A percentile compares a stretch with the other conserved stretches of the same genome.
These are phyloP conservation scores for Aristolochia fimbriata DNA, from an alignment of 164 flowering plant genomes.

Conservation along the genomic window DNA sequence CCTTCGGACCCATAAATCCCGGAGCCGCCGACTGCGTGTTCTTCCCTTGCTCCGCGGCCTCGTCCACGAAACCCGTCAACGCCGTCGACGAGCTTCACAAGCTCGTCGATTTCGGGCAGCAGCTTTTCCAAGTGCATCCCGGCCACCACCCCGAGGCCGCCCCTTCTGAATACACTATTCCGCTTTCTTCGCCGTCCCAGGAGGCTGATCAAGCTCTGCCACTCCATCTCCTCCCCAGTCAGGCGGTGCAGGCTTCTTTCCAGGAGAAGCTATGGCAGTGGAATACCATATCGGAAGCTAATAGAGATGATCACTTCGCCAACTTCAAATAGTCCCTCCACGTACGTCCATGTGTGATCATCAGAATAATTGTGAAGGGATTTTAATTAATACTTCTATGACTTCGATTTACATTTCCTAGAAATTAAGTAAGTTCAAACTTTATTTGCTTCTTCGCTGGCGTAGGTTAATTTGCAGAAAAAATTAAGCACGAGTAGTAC, in stretches of 20 bases:
- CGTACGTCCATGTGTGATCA: neutral
- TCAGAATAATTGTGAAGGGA: no score
- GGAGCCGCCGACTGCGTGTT: constrained; percentile 12
- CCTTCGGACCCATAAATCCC: no score
- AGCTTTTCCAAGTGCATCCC: constrained; percentile 13
- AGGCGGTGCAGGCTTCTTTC: constrained; percentile 16
- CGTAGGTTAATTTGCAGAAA: no score
- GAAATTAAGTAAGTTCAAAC: no score
- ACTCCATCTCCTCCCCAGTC: constrained; percentile 13
- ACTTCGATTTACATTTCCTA: no score
- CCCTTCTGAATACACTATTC: constrained; percentile 7
- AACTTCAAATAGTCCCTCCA: constrained; percentile 30
- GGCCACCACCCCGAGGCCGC: constrained; percentile 19
- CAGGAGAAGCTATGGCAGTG: constrained; percentile 65
- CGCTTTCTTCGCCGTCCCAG: neutral
- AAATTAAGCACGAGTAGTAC: no score
- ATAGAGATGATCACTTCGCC: constrained; percentile 31
- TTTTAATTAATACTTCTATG: no score
- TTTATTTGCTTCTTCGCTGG: no score
- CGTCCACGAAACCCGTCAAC: constrained; percentile 9
- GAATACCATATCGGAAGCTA: constrained; percentile 42
- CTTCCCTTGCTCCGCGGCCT: constrained; percentile 8
- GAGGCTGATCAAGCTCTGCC: neutral
- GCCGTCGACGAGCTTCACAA: constrained; percentile 55
- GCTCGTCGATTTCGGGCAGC: constrained; percentile 41